Evolutionary conservation across 2,329 filamentous ascomycete species (phyloP).

Genomic region (Fusarium ramigenum): DNA sequence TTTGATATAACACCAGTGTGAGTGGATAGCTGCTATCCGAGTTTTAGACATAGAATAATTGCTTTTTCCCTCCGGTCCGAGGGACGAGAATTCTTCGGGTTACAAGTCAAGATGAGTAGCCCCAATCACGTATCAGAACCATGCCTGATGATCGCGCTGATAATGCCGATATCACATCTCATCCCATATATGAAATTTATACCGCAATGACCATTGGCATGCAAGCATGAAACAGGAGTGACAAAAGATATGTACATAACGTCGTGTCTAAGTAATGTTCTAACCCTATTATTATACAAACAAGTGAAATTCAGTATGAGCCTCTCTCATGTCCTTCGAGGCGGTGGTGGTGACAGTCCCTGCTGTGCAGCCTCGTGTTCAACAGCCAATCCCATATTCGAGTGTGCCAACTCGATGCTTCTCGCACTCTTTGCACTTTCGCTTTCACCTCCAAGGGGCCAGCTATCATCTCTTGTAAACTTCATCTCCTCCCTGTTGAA

Average conservation of each 20-base stretch:
- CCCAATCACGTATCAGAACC: too few species aligned
- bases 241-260: conserved; percentile 16
- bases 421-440: conserved; percentile 24
- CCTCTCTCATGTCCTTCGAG: conserved; percentile 26
- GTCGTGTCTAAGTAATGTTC: conserved; percentile 21
- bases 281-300: conserved; percentile 20
- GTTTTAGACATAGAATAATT: neutral
- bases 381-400: conserved; percentile 34
- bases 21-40: neutral
- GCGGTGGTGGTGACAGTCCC: conserved; percentile 38
- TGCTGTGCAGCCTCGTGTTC: conserved; percentile 34
- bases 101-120: accelerated
- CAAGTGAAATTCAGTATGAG: conserved; percentile 4
- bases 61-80: neutral
- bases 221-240: too few species aligned
- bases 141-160: neutral
- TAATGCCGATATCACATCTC: too few species aligned
- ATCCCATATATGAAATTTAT: neutral
- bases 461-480: conserved; percentile 23
- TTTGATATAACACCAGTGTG: neutral
- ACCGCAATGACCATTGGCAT: neutral
- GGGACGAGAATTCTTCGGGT: neutral
- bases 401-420: conserved; percentile 34
- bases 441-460: conserved; percentile 25
- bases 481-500: neutral